phyloP scores from a whole-genome alignment of 768 basidiomycete genomes.

The Tulasnella calospora region DNA sequence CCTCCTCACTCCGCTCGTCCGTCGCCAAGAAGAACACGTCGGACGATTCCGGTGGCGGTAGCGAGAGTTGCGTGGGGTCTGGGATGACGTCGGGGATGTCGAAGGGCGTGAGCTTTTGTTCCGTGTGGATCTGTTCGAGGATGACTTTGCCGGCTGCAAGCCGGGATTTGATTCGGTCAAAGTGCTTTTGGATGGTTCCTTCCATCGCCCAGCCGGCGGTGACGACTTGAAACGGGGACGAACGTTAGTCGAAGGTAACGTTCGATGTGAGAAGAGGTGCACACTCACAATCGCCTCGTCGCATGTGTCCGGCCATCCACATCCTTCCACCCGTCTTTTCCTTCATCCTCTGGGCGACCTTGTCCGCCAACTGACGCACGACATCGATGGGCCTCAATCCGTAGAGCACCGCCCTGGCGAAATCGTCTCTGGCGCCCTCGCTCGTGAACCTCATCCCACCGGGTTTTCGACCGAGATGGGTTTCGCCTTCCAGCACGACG shows the following conservation, averaged over 20 bases:
- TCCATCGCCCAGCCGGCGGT: constrained; percentile 41
- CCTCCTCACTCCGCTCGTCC: constrained; percentile 42
- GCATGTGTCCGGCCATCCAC: constrained; percentile 31
- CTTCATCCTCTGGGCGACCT: constrained; percentile 38
- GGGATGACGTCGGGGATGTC: constrained; percentile 26
- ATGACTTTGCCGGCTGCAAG: constrained; percentile 33
- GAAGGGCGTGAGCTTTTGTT: background rate
- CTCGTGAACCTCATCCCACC: constrained; percentile 38
- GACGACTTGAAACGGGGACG: constrained; percentile 21
- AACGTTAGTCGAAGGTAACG: background rate
- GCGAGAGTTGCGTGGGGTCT: constrained; percentile 2
- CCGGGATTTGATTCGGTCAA: constrained; percentile 36
- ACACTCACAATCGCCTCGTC: constrained; percentile 31
- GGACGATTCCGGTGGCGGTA: constrained; percentile 14
- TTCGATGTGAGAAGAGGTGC: background rate
- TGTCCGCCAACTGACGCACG: constrained; percentile 35
- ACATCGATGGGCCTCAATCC: constrained; percentile 34
- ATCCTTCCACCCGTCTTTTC: constrained; percentile 27
- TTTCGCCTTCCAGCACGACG: constrained; percentile 42
- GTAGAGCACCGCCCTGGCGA: constrained; percentile 37
- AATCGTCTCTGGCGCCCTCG: constrained; percentile 35
- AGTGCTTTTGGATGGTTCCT: constrained; percentile 37
- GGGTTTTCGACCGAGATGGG: constrained; percentile 41
- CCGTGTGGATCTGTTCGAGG: background rate
- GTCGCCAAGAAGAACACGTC: constrained; percentile 35